These are phyloP conservation scores for Trichothecium sympodiale DNA, from an alignment of 2,329 filamentous ascomycete genomes.

Conservation along the genomic window DNA sequence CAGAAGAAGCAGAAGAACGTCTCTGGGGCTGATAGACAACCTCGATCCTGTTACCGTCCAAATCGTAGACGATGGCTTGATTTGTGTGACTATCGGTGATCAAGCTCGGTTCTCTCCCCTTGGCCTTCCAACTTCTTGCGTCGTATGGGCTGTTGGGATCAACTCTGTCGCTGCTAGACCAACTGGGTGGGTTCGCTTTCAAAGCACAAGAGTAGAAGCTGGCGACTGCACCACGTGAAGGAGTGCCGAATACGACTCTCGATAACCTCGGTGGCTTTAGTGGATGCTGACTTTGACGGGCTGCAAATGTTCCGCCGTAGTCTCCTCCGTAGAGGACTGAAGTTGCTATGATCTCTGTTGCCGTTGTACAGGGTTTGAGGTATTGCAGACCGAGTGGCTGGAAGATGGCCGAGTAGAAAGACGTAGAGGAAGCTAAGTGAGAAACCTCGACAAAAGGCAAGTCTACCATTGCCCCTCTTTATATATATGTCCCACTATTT, in stretches of 20 bases:
- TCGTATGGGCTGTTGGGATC: constrained; percentile 1
- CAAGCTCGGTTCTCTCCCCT: constrained; percentile 22
- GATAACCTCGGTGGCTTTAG: constrained; percentile 28
- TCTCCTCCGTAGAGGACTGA: no score
- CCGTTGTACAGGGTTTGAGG: constrained; percentile 9
- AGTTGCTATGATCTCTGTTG: no score
- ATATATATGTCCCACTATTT: no score
- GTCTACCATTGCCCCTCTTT: no score
- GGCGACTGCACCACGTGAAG: constrained; percentile 52
- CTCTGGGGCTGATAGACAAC: constrained; percentile 45
- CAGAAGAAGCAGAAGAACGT: not conserved
- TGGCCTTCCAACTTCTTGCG: constrained; percentile 9
- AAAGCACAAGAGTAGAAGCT: constrained; percentile 62
- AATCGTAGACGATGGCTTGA: constrained; percentile 55
- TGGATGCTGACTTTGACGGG: constrained; percentile 29
- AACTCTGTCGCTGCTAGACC: constrained; percentile 13
- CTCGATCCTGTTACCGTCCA: constrained; percentile 78
- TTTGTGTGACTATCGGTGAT: constrained; percentile 1
- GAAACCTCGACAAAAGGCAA: constrained; percentile 51
- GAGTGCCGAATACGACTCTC: constrained; percentile 56
- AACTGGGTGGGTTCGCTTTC: constrained; percentile 43
- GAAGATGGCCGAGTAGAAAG: constrained; percentile 71
- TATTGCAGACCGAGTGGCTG: constrained; percentile 70
- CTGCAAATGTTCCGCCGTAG: constrained; percentile 18
- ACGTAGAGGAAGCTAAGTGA: constrained; percentile 67